Evolutionary conservation across 1,284 basidiomycete species (phyloP), one percentile per base, ranked within the genome.

Genomic region (Prillingera fragicola): DNA sequence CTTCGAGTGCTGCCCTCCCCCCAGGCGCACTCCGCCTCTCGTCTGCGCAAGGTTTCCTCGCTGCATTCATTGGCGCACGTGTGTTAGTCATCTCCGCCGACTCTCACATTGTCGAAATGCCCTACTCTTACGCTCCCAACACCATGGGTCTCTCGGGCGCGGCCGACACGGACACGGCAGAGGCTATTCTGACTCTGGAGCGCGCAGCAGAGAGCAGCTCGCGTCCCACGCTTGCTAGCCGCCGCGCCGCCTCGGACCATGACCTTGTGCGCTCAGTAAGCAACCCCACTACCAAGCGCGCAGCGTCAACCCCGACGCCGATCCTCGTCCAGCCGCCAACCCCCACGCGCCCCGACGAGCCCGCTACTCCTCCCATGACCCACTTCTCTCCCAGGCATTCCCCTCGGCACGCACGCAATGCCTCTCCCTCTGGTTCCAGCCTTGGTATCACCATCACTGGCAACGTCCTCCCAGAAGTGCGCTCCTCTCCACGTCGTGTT

Each of bases 391-490:
- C 22, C 28, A 29, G 10, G 21, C 35, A 17, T 36, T 34, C 1
- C 33, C 41, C 26, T 25, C 19, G 24, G 38, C 17, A 24, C 9
- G n/a, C 29, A 12, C 21, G 15, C n/a, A 14, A 8, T 14, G 22
- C 33, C 10, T 18, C 15, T 31, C 22, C 27, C 31, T 23, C 15
- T 14, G 14, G 24, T 25, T 36, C 36, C 3, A 31, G 29, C 13
- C 46, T 44, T 18, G 43, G 42, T 14, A 48, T 49, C 18, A 48
- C 40, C n/a, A 35, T 48, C 22, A 21, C 27, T 19, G 26, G 21
- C 41, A 49, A 46, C 41, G 65, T 67, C 22, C 46, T 71, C 5
- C 67, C 69, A 4, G 64, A 67, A 42, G 67, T 71, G 19, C 60
- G 69, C 17, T 69, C 67, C 2, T 63, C 65, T 10, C 65, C 67